Conservation (phyloP, 228 moss, liverwort and hornwort species). For the Sphagnum fallax region DNA sequence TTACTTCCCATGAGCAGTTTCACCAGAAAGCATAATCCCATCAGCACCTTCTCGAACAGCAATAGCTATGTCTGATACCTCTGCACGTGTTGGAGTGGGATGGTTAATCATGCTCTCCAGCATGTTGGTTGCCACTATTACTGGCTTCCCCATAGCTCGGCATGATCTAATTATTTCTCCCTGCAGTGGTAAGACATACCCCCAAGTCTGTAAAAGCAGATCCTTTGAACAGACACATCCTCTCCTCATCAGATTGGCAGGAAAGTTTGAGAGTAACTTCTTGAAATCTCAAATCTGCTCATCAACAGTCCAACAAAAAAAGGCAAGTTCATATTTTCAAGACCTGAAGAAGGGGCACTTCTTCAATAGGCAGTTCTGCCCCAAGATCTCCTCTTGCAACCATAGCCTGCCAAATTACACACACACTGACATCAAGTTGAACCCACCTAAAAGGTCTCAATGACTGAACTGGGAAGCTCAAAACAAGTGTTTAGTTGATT, state of each 20-base stretch:
- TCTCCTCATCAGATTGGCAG: no score
- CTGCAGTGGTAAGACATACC: slow-evolving; percentile 15
- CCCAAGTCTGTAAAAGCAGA: no score
- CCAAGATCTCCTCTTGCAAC: slow-evolving; percentile 99
- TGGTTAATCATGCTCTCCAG: slow-evolving; percentile 99
- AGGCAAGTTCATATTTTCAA: no score
- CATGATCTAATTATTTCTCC: slow-evolving; percentile 89
- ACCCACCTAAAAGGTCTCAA: no score
- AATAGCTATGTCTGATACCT: slow-evolving; percentile 97
- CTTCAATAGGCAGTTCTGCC: slow-evolving; percentile 94
- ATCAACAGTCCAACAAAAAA: no score
- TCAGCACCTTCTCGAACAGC: slow-evolving; percentile 97
- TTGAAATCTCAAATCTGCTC: no score
- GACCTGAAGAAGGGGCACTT: slow-evolving; percentile 94
- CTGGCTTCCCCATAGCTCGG: slow-evolving; percentile 98
- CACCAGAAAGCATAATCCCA: slow-evolving; percentile 97
- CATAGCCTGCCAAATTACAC: slow-evolving; percentile 59
- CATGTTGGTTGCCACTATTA: slow-evolving; percentile 97
- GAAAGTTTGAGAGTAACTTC: no score
- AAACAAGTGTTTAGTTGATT: no score
- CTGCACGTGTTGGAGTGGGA: slow-evolving; percentile 96
- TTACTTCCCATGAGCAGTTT: slow-evolving; percentile 99
- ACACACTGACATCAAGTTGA: not conserved
- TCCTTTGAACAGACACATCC: no score
- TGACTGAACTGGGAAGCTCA: no score